These are phyloP conservation scores for Adansonia gregorii DNA, from an alignment of 441 rosid genomes.

Conservation along the genomic window DNA sequence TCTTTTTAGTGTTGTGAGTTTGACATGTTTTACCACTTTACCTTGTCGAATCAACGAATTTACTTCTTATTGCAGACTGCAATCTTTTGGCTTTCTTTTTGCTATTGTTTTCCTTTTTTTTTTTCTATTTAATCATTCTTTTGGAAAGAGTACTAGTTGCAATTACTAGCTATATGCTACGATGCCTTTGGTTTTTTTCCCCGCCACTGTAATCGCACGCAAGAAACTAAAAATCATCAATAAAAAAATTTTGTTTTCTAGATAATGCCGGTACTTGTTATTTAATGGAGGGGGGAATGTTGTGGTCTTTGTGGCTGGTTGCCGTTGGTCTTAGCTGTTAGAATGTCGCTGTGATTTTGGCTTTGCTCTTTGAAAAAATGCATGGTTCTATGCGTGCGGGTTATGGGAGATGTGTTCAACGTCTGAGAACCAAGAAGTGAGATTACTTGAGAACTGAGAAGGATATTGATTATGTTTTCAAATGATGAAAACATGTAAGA, in stretches of 20 bases:
- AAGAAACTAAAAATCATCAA: conserved; percentile 11
- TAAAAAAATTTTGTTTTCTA: neutral
- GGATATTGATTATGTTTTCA: neutral
- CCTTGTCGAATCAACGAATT: neutral
- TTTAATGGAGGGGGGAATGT: neutral
- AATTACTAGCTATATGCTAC: neutral
- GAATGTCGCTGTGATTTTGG: neutral
- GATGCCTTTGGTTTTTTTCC: neutral
- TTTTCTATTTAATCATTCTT: neutral
- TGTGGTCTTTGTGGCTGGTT: neutral
- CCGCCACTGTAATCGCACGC: neutral
- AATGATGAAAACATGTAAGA: conserved; percentile 14
- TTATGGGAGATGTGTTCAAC: too few relatives aligned
- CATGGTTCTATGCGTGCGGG: neutral
- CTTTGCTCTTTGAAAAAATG: neutral
- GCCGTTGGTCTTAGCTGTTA: conserved; percentile 8
- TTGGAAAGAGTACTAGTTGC: neutral
- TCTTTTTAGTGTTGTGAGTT: neutral
- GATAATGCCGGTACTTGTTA: neutral
- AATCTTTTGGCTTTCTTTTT: neutral
- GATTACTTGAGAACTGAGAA: neutral
- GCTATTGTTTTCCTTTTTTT: neutral
- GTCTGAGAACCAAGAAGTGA: too few relatives aligned
- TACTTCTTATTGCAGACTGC: neutral
- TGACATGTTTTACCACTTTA: neutral